These are phyloP conservation scores for Phyllosticta paracitricarpa DNA, from an alignment of 2,329 filamentous ascomycete genomes.

Conservation along the genomic window DNA sequence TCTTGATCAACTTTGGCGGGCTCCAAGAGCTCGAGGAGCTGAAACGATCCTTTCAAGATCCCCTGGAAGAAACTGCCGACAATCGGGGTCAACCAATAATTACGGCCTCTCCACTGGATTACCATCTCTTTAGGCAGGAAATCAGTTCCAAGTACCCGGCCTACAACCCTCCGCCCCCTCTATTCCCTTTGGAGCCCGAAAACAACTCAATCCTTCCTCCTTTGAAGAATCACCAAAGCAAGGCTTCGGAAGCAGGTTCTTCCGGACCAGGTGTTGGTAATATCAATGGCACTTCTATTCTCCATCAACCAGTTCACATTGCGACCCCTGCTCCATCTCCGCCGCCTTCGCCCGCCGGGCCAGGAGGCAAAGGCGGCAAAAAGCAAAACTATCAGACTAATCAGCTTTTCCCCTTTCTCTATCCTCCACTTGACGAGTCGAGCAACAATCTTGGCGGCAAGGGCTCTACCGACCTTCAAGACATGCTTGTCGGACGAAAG, in stretches of 20 bases:
- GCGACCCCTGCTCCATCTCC: conserved; percentile 96
- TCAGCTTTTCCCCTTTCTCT: conserved; percentile 96
- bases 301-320: conserved; percentile 94
- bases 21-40: conserved; percentile 60
- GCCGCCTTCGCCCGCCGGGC: conserved; percentile 77
- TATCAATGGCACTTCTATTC: conserved; percentile 57
- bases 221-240: conserved; percentile 62
- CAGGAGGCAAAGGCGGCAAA: conserved; percentile 83
- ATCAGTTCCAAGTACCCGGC: conserved; percentile 96
- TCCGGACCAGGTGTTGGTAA: conserved; percentile 43
- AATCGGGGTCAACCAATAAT: conserved; percentile 65
- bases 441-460: conserved; percentile 90
- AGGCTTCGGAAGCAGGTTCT: conserved; percentile 36
- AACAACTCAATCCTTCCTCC: conserved; percentile 86
- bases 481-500: conserved; percentile 66
- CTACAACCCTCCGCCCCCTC: conserved; percentile 77
- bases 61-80: conserved; percentile 42
- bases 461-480: conserved; percentile 69
- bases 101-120: conserved; percentile 88
- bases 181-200: conserved; percentile 78
- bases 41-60: conserved; percentile 61
- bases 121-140: conserved; percentile 92
- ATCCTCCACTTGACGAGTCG: conserved; percentile 78
- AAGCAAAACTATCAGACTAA: conserved; percentile 99
- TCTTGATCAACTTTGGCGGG: conserved; percentile 77